phyloP scores from a whole-genome alignment of 345 rosid species.

The Citrus unshiu region DNA sequence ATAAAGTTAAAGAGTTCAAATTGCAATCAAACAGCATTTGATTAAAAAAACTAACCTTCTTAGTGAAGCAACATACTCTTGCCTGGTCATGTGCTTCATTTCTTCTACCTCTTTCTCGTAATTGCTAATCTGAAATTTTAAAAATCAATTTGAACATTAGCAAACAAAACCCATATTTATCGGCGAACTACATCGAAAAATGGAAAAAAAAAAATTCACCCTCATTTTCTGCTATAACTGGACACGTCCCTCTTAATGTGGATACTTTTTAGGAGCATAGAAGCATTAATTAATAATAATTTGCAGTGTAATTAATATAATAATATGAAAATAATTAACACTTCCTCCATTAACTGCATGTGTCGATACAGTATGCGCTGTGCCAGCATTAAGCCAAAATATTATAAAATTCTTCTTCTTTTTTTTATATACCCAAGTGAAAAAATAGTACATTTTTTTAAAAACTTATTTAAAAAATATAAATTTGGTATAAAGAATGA shows the following conservation, averaged over 20 bases:
- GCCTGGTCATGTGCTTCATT: slow-evolving; percentile 95
- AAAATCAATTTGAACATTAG: not conserved
- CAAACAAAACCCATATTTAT: slow-evolving; percentile 15
- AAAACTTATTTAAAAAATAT: not conserved
- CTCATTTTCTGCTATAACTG: not conserved
- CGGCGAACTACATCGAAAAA: slow-evolving; percentile 2
- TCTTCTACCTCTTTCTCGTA: slow-evolving; percentile 89
- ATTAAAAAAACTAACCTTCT: slow-evolving; percentile 52
- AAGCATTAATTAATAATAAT: not conserved
- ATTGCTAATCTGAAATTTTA: slow-evolving; percentile 53
- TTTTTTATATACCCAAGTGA: too few species aligned
- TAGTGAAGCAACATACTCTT: slow-evolving; percentile 86
- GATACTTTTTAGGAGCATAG: slow-evolving; percentile 23
- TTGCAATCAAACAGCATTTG: not conserved
- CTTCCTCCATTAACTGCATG: slow-evolving; percentile 13
- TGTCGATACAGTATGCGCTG: not conserved
- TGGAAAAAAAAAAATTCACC: not conserved
- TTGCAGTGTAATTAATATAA: not conserved
- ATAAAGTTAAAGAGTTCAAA: not conserved
- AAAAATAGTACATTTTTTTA: not conserved
- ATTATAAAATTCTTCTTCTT: not conserved
- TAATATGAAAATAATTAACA: not conserved
- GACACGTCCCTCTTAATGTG: slow-evolving; percentile 27
- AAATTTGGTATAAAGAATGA: not conserved
- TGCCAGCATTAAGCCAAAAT: slow-evolving; percentile 5